Conservation (phyloP, 2,329 filamentous ascomycete genomes). For the Ceratocystiopsis minuta region DNA sequence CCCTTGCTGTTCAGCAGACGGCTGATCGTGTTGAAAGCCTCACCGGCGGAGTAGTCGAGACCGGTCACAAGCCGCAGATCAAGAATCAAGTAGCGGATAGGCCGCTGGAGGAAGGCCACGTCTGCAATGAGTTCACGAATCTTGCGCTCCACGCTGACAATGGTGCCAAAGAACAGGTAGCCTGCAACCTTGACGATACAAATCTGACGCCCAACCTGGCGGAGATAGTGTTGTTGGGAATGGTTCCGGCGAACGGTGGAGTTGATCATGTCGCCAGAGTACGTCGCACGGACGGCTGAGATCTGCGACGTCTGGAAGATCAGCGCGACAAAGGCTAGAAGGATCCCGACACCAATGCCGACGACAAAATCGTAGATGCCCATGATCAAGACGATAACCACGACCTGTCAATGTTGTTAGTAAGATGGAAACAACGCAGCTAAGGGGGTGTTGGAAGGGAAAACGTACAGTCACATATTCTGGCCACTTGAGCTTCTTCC, state of each 20-base stretch:
- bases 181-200: conserved; percentile 82
- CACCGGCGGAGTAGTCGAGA: conserved; percentile 87
- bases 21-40: conserved; percentile 86
- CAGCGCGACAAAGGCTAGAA: conserved; percentile 78
- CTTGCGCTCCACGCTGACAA: conserved; percentile 82
- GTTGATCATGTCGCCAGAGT: conserved; percentile 71
- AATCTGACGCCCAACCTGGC: conserved; percentile 72
- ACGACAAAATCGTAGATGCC: conserved; percentile 92
- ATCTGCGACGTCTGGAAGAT: conserved; percentile 83
- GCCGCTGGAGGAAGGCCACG: conserved; percentile 55
- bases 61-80: conserved; percentile 82
- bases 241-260: conserved; percentile 87
- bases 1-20: conserved; percentile 60
- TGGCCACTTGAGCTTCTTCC: conserved; percentile 67
- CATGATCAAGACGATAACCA: conserved; percentile 88
- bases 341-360: conserved; percentile 80
- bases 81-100: conserved; percentile 77
- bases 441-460: too few relatives aligned
- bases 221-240: conserved; percentile 71
- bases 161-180: conserved; percentile 96
- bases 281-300: conserved; percentile 77
- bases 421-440: neutral
- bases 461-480: conserved; percentile 65
- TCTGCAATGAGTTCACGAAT: conserved; percentile 72
- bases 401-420: conserved; percentile 28